Percentiles rank a stretch among this genome's conserved stretches.
These are phyloP conservation scores for Xylaria arbuscula DNA, from an alignment of 2,329 filamentous ascomycete genomes.

Conservation along the genomic window DNA sequence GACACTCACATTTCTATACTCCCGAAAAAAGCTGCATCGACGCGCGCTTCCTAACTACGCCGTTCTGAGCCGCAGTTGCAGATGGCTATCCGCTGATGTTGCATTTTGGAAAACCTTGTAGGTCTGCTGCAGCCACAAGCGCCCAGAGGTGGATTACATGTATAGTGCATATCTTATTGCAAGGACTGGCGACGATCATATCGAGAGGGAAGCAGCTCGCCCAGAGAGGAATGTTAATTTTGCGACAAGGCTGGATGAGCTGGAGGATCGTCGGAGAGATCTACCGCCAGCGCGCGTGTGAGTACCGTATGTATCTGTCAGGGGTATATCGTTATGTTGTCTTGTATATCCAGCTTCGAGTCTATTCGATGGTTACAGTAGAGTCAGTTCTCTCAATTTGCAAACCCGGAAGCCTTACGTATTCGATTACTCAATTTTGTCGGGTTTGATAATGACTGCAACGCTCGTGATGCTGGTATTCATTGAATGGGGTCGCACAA, in stretches of 20 bases:
- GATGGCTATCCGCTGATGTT: conserved; percentile 3
- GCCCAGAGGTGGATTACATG: neutral
- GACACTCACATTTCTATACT: neutral
- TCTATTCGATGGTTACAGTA: too few species aligned
- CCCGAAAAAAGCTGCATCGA: neutral
- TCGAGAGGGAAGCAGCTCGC: neutral
- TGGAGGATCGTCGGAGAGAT: neutral
- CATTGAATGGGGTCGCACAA: neutral
- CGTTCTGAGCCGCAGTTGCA: neutral
- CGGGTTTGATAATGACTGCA: too few species aligned
- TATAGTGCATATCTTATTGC: conserved; percentile 3
- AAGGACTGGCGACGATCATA: conserved; percentile 10
- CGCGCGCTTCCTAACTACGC: neutral
- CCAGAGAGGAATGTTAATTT: neutral
- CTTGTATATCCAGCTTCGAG: neutral
- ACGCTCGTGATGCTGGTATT: neutral
- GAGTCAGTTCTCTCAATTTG: neutral
- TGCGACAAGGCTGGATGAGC: neutral
- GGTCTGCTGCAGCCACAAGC: neutral
- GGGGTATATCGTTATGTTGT: neutral
- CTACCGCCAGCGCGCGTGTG: neutral
- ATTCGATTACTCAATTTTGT: neutral
- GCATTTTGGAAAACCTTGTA: neutral
- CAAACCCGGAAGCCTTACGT: neutral
- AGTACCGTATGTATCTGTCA: neutral